Conservation (phyloP, 1,284 basidiomycete genomes). For the Austropuccinia psidii region DNA sequence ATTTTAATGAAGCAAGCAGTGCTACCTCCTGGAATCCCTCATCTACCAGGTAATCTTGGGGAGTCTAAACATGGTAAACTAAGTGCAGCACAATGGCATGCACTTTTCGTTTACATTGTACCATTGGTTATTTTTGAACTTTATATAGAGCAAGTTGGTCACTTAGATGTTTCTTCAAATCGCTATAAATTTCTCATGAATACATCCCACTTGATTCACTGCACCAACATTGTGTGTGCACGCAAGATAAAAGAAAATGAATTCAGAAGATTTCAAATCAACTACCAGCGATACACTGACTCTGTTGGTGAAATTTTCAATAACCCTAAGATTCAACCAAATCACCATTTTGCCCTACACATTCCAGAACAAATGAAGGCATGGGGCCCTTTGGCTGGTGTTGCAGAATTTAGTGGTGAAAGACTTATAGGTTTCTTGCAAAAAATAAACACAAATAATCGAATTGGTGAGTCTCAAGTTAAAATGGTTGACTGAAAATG, state of each 20-base stretch:
- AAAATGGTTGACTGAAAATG: neutral
- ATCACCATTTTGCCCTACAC: conserved; percentile 13
- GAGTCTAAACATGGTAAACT: conserved; percentile 15
- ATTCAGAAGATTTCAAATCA: neutral
- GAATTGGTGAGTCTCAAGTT: conserved; percentile 1
- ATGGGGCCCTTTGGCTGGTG: conserved; percentile 15
- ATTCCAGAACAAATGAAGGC: conserved; percentile 4
- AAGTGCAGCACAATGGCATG: conserved; percentile 21
- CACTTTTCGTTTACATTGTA: conserved; percentile 14
- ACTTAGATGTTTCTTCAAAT: neutral
- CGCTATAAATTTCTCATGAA: neutral
- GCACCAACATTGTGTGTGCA: conserved; percentile 9
- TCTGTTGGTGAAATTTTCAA: neutral
- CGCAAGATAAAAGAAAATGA: neutral
- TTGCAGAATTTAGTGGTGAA: conserved; percentile 17
- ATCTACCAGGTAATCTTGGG: conserved; percentile 5
- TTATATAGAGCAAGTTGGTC: conserved; percentile 4
- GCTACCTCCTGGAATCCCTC: conserved; percentile 2
- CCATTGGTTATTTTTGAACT: conserved; percentile 18
- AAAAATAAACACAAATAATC: conserved; percentile 25
- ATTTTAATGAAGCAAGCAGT: neutral
- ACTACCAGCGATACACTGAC: conserved; percentile 2
- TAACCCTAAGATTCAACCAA: neutral
- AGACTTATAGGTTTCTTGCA: conserved; percentile 22
- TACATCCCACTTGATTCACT: neutral